Percentiles rank a stretch among this genome's conserved stretches.
Evolutionary conservation across 2,329 filamentous ascomycete species (phyloP).

Genomic region (Metarhizium humberi): DNA sequence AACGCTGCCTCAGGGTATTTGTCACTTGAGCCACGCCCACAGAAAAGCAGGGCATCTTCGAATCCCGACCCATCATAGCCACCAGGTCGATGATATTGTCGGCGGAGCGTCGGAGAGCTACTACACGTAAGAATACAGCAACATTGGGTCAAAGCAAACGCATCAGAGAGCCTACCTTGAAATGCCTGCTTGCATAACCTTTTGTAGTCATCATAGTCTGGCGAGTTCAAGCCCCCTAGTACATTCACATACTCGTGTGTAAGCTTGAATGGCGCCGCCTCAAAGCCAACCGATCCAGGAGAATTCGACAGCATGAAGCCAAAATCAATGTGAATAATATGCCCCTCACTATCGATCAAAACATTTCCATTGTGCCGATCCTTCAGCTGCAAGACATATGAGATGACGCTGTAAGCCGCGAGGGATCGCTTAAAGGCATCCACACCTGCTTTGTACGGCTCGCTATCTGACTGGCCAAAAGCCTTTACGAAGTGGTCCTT

Average conservation of each 20-base stretch:
- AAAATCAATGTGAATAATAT: constrained; percentile 84
- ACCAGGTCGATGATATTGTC: constrained; percentile 76
- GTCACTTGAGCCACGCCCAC: constrained; percentile 65
- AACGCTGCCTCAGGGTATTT: constrained; percentile 59
- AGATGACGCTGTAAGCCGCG: constrained; percentile 78
- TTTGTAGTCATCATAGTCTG: constrained; percentile 68
- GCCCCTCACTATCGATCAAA: constrained; percentile 74
- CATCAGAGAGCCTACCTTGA: constrained; percentile 47
- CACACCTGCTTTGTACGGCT: constrained; percentile 61
- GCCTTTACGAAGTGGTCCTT: constrained; percentile 75
- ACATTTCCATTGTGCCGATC: constrained; percentile 83
- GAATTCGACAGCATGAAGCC: constrained; percentile 87
- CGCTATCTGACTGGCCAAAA: constrained; percentile 61
- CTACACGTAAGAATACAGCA: neutral
- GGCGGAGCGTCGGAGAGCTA: constrained; percentile 65
- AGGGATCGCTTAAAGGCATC: constrained; percentile 75
- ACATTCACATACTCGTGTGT: constrained; percentile 83
- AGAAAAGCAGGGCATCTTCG: constrained; percentile 76
- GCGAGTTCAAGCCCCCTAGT: constrained; percentile 61
- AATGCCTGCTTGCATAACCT: constrained; percentile 74
- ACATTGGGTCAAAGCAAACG: neutral
- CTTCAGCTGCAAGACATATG: constrained; percentile 75
- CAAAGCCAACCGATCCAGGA: constrained; percentile 74
- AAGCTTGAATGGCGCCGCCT: constrained; percentile 79
- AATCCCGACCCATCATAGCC: constrained; percentile 74